A percentile compares a stretch with the other conserved stretches of the same genome.
Conservation (phyloP, 106 monocot genomes). For the Ottelia alismoides region DNA sequence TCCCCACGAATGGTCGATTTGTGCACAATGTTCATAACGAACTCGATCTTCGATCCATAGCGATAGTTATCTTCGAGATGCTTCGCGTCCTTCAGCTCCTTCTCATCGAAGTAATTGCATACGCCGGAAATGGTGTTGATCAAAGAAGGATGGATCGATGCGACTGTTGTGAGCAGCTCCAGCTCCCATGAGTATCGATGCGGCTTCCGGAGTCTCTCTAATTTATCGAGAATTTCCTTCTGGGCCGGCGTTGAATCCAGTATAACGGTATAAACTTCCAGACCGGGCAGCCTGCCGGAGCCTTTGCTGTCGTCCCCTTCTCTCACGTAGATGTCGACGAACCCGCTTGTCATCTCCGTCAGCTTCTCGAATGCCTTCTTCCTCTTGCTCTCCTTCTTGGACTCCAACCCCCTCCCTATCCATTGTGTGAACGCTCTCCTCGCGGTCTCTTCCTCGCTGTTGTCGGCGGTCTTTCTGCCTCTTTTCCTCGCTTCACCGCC, state of each 20-base stretch:
- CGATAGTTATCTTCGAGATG: conserved; percentile 20
- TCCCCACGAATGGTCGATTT: conserved; percentile 39
- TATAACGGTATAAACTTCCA: conserved; percentile 44
- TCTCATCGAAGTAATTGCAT: conserved; percentile 21
- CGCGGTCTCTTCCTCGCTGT: neutral
- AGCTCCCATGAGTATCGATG: conserved; percentile 36
- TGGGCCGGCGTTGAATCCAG: conserved; percentile 36
- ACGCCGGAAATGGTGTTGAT: conserved; percentile 33
- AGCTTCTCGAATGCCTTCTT: conserved; percentile 37
- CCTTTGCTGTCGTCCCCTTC: no score
- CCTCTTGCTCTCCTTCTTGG: conserved; percentile 23
- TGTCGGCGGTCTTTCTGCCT: neutral
- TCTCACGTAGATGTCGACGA: conserved; percentile 44
- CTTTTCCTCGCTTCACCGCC: neutral
- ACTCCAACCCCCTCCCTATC: conserved; percentile 55
- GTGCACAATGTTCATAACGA: conserved; percentile 54
- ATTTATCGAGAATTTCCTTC: conserved; percentile 24
- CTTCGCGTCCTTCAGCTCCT: conserved; percentile 32
- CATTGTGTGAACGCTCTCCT: conserved; percentile 55
- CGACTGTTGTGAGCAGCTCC: conserved; percentile 45
- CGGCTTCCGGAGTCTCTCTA: conserved; percentile 22
- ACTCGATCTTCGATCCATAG: conserved; percentile 48
- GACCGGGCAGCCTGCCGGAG: conserved; percentile 40
- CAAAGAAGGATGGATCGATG: conserved; percentile 62
- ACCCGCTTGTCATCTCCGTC: conserved; percentile 29